Conservation (phyloP, 495 filamentous ascomycete species). For the Glonium stellatum region DNA sequence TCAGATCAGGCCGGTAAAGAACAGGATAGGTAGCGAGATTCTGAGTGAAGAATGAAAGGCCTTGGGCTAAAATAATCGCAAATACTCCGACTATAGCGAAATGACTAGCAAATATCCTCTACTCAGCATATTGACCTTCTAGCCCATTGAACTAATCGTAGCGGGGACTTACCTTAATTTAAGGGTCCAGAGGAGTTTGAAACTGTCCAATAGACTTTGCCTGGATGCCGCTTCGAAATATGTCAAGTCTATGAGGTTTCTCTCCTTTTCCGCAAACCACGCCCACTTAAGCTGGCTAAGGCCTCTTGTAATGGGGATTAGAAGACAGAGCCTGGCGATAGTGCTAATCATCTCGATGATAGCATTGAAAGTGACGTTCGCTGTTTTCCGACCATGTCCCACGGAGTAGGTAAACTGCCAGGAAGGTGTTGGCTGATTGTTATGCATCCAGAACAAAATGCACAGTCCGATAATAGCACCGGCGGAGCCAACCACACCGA, state of each 20-base stretch:
- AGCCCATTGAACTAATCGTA: not conserved
- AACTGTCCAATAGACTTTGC: not conserved
- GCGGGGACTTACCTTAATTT: not conserved
- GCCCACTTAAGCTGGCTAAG: slow-evolving; percentile 6
- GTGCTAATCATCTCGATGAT: not conserved
- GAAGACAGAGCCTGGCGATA: not conserved
- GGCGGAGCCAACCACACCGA: not conserved
- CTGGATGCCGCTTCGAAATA: not conserved
- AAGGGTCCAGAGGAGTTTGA: not conserved
- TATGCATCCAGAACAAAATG: not conserved
- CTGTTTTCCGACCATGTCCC: not conserved
- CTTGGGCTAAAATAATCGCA: not conserved
- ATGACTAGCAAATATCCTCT: not conserved
- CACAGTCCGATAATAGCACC: not conserved
- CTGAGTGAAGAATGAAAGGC: not conserved
- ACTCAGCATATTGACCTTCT: not conserved
- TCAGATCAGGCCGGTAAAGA: not conserved
- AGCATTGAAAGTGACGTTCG: not conserved
- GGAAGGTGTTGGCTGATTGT: not conserved
- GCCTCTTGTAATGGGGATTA: slow-evolving; percentile 4
- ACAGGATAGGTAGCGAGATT: not conserved
- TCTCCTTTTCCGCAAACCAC: not conserved
- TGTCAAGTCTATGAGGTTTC: not conserved
- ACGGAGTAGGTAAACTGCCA: not conserved
- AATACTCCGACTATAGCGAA: not conserved